phyloP scores from a whole-genome alignment of 805 yeast species.

The Yamadazyma nakazawae region DNA sequence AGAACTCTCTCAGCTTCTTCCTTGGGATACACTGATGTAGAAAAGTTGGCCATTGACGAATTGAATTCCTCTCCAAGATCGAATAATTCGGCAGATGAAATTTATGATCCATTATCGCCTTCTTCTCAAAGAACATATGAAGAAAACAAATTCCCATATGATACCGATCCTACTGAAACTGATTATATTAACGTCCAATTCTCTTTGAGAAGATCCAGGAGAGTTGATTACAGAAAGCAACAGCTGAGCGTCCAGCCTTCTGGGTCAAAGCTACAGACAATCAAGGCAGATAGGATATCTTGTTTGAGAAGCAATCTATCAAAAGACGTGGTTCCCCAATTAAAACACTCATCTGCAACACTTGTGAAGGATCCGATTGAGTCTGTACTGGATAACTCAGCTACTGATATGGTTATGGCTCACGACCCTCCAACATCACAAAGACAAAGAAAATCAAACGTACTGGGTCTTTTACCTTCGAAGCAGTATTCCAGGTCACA shows the following conservation, averaged over 20 bases:
- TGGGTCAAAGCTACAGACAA: conserved; percentile 25
- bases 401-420: background rate
- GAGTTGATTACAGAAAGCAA: conserved; percentile 38
- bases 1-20: conserved; percentile 72
- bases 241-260: conserved; percentile 7
- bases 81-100: conserved; percentile 20
- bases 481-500: conserved; percentile 2
- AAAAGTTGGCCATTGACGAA: conserved; percentile 40
- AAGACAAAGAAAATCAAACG: background rate
- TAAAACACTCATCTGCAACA: background rate
- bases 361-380: background rate
- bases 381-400: background rate
- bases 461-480: background rate
- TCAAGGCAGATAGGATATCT: conserved; percentile 20
- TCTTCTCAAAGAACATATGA: conserved; percentile 13
- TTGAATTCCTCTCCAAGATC: conserved; percentile 22
- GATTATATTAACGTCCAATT: conserved; percentile 16
- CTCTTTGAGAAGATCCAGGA: conserved; percentile 35
- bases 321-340: conserved; percentile 6
- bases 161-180: conserved; percentile 8
- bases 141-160: conserved; percentile 12
- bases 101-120: conserved; percentile 16
- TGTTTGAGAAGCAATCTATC: conserved; percentile 19
- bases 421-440: background rate
- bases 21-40: conserved; percentile 54